Base-by-base conservation (phyloP, 495 filamentous ascomycete genomes). In the Eremomyces bilateralis region DNA sequence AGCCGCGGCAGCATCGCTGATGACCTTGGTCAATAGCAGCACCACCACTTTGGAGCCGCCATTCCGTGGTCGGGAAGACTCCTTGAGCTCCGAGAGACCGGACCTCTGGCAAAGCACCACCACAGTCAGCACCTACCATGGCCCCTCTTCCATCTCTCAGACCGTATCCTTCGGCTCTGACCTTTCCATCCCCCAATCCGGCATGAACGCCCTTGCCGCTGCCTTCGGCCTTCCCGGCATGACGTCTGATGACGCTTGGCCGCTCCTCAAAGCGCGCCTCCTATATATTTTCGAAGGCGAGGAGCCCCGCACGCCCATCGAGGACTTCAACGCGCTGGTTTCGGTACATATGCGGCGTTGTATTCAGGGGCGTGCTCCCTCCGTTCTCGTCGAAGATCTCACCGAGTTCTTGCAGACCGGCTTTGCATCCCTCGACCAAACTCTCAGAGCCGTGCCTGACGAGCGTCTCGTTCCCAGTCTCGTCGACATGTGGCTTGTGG, bases 261-360 rank as follows among this genome's bases (percentile, higher is more conserved):
- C 84, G 17, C 78, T 81, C 38, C 54, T 99, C n/a, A 88, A 85
- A 43, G 74, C 77, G 0, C 82, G 81, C 40, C 49, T 95, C n/a
- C 61, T 95, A 8, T 69, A 80, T 31, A 73, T 94, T 11, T 99
- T 99, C 46, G 80, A 93, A 43, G 84, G 80, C 6, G 90, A 94
- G 44, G 79, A 92, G 41, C 62, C 93, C 3, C 67, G 80, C 11
- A 64, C 84, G 29, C 82, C 85, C 0, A 76, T 99, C 13, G 90
- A 99, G 50, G 90, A 95, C 46, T 68, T 95, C 40, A 99, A 99
- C 49, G 70, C 74, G 29, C 65, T 94, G 8, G 84, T 94, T 1
- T 34, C 35, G 20, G 42, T 52, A 16, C 42, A 48, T 29, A 48
- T 59, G 8, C 44, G 47, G 22, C 49, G 52, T 4, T 59, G 56